phyloP scores from a whole-genome alignment of 2,329 filamentous ascomycete genomes.

The Purpureocillium takamizusanense region DNA sequence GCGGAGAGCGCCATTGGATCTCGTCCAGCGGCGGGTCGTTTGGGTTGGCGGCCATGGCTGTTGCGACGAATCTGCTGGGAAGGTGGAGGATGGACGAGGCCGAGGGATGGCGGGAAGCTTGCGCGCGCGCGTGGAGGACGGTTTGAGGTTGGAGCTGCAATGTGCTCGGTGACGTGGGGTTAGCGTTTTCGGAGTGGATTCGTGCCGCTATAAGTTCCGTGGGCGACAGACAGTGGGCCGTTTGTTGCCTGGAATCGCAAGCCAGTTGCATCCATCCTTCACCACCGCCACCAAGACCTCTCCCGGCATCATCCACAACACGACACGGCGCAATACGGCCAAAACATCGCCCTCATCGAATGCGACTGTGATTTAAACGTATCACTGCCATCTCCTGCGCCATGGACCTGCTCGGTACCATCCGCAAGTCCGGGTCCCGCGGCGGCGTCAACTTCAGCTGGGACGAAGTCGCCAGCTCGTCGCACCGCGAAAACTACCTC shows the following conservation, averaged over 20 bases:
- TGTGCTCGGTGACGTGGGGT: slow-evolving; percentile 8
- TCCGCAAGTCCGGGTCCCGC: slow-evolving; percentile 84
- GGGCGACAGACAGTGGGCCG: background rate
- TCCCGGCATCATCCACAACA: no score
- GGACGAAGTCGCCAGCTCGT: slow-evolving; percentile 82
- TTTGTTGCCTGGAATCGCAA: no score
- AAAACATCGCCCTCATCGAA: no score
- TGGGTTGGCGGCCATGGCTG: slow-evolving; percentile 32
- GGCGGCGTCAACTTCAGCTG: slow-evolving; percentile 95
- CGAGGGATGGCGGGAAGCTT: no score
- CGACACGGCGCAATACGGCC: no score
- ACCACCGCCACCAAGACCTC: no score
- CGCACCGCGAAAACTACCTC: slow-evolving; percentile 82
- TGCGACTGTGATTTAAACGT: no score
- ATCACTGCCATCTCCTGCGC: no score
- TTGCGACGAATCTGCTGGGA: no score
- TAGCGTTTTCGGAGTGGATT: slow-evolving; percentile 8
- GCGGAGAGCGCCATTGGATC: slow-evolving; percentile 55
- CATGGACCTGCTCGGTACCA: slow-evolving; percentile 90
- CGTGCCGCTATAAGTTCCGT: slow-evolving; percentile 9
- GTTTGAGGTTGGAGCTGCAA: slow-evolving; percentile 5
- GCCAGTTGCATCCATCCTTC: no score
- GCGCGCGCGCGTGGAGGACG: background rate
- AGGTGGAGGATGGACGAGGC: no score
- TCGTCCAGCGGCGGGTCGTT: slow-evolving; percentile 52